These are phyloP conservation scores for Pichia membranifaciens DNA, from an alignment of 805 yeast genomes.

Conservation along the genomic window DNA sequence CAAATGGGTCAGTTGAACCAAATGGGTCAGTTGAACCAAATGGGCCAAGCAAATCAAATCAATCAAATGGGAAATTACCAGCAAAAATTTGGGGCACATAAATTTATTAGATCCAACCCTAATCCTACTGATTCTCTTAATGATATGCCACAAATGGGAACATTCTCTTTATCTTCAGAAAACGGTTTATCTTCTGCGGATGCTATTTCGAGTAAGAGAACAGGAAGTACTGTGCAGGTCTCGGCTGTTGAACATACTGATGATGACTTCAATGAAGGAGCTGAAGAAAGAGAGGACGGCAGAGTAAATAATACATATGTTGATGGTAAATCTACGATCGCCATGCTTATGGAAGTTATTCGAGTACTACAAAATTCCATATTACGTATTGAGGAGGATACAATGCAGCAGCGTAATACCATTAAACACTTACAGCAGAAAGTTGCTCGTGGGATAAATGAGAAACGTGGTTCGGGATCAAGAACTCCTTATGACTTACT, in stretches of 20 bases:
- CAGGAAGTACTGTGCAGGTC: not conserved
- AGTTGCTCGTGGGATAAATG: slow-evolving; percentile 22
- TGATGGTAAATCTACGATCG: not conserved
- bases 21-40: slow-evolving; percentile 5
- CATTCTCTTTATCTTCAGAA: not conserved
- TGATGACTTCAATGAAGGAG: not conserved
- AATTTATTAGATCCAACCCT: not conserved
- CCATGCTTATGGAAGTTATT: not conserved
- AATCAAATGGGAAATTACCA: not conserved
- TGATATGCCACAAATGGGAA: not conserved
- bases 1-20: slow-evolving; percentile 1
- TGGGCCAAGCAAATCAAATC: not conserved
- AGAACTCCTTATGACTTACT: slow-evolving; percentile 26
- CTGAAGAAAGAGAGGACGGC: not conserved
- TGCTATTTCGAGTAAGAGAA: not conserved
- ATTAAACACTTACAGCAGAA: slow-evolving; percentile 26
- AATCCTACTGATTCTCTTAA: not conserved
- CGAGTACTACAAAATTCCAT: slow-evolving; percentile 4
- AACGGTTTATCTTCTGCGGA: not conserved
- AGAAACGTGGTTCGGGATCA: slow-evolving; percentile 27
- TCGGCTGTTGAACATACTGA: not conserved
- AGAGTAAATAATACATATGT: not conserved
- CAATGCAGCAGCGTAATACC: slow-evolving; percentile 19
- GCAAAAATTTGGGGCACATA: not conserved
- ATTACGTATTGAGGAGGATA: slow-evolving; percentile 16